Base-by-base conservation (phyloP, 2,329 filamentous ascomycete species). In the Ceratocystiopsis minuta region DNA sequence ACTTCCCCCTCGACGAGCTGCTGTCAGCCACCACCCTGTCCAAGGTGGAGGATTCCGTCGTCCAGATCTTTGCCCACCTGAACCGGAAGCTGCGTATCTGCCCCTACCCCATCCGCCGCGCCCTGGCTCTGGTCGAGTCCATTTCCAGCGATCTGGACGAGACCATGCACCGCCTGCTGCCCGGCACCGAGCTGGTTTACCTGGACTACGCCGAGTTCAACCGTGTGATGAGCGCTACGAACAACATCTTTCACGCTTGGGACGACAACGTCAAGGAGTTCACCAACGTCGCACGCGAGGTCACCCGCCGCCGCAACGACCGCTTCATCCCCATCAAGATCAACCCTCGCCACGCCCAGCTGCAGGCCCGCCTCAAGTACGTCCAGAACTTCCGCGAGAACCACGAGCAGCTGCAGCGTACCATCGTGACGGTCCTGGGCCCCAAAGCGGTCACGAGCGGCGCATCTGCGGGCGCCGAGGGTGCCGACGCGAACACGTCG, bases 281-380 rank as follows among this genome's bases (percentile, higher is more conserved):
- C 55, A 96, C 88, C 15, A 94, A 95, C 51, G 84, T 96, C 48
- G 88, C 90, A 32, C 83, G 90, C 61, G 92, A 98, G 54, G 86
- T 93, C 7, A 95, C 85, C 3, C 75, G 88, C 49, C 80, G 87
- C 52, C 76, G 90, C 51, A 92, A 94, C 54, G 92, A 96, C 59
- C 94, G 93, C 58, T 98, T 98, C 58, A 95, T 98, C 49, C 87
- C 88, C 5, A 96, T 99, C 66, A 96, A 96, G 64, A 87, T 98
- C 57, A 74, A 70, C 49, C 81, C 86, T 46, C 80, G 83, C 52
- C 90, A 98, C 57, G 78, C 75, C 34, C 82, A 88, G 57, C 82
- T 90, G 20, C 86, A 96, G 59, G 80, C 90, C 48, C 78, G 90
- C 36, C 68, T 99, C 50, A 86, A 83, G 54, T 98, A 98, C 57